Conservation (phyloP, 106 monocot species). For the Acorus gramineus region DNA sequence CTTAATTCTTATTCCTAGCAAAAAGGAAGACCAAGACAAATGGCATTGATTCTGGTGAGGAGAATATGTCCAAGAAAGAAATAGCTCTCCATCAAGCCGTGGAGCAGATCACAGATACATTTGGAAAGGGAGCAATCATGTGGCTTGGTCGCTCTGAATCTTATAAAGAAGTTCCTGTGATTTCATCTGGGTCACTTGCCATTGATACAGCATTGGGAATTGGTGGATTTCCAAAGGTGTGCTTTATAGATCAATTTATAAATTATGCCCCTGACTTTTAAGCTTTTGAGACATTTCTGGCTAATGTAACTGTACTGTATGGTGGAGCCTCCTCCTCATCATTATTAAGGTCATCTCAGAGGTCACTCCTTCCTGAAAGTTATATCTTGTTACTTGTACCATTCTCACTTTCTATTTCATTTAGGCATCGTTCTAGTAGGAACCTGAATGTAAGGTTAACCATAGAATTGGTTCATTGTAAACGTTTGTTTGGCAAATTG, state of each 20-base stretch:
- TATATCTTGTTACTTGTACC: too few relatives aligned
- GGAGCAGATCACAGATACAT: conserved; percentile 82
- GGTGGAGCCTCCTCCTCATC: too few relatives aligned
- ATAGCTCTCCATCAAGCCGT: conserved; percentile 77
- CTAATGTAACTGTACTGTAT: too few relatives aligned
- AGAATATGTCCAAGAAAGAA: conserved; percentile 73
- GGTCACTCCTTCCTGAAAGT: too few relatives aligned
- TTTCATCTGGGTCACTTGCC: conserved; percentile 86
- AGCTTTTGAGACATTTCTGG: too few relatives aligned
- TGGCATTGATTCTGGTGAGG: conserved; percentile 69
- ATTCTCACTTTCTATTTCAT: too few relatives aligned
- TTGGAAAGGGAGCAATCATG: conserved; percentile 97
- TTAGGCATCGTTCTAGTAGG: too few relatives aligned
- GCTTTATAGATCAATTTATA: not conserved
- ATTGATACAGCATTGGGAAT: conserved; percentile 85
- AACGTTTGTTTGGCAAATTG: too few relatives aligned
- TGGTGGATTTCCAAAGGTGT: conserved; percentile 98
- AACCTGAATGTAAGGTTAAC: too few relatives aligned
- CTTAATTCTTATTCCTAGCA: conserved; percentile 17
- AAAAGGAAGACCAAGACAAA: conserved; percentile 51
- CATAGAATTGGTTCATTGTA: too few relatives aligned
- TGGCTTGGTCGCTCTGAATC: conserved; percentile 83
- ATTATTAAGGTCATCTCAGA: too few relatives aligned
- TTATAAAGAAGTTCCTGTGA: conserved; percentile 76
- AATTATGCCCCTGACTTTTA: not conserved